A percentile compares a stretch with the other conserved stretches of the same genome.
These are phyloP conservation scores for Carex kokanica DNA, from an alignment of 176 grass and related monocot species.

Conservation along the genomic window DNA sequence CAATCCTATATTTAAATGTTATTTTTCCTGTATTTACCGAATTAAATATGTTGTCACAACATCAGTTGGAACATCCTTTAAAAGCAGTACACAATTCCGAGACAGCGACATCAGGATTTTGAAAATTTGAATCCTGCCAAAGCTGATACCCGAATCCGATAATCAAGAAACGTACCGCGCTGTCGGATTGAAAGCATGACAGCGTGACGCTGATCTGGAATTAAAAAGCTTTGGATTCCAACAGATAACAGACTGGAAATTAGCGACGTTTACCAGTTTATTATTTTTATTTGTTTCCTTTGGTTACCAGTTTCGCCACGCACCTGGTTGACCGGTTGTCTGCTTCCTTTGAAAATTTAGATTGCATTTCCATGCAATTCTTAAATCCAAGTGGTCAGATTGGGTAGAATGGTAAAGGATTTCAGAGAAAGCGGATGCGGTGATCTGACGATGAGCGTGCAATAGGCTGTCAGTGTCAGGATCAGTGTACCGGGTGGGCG, in stretches of 20 bases:
- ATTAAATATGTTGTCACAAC: too few species aligned
- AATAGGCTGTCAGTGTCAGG: slow-evolving; percentile 26
- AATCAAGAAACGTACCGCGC: too few species aligned
- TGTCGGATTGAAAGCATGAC: neutral
- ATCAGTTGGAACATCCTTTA: neutral
- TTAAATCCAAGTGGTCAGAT: neutral
- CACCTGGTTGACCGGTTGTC: neutral
- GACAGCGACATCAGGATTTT: neutral
- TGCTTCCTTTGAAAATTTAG: neutral
- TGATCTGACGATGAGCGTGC: slow-evolving; percentile 24
- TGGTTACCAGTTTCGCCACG: neutral
- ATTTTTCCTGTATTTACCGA: too few species aligned
- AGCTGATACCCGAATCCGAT: neutral
- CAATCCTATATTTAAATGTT: too few species aligned
- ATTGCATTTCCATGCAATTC: neutral
- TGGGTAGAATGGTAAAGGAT: neutral
- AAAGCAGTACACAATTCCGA: neutral
- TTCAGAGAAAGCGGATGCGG: neutral
- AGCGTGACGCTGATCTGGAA: slow-evolving; percentile 28
- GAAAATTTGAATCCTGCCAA: neutral
- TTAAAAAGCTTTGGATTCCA: slow-evolving; percentile 25
- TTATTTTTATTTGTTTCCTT: too few species aligned
- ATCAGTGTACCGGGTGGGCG: slow-evolving; percentile 12
- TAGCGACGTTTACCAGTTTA: too few species aligned
- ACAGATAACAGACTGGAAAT: slow-evolving; percentile 9